Evolutionary conservation across 768 basidiomycete species (phyloP), one percentile per base, ranked within the genome.

Genomic region (Phylloporus sp.): DNA sequence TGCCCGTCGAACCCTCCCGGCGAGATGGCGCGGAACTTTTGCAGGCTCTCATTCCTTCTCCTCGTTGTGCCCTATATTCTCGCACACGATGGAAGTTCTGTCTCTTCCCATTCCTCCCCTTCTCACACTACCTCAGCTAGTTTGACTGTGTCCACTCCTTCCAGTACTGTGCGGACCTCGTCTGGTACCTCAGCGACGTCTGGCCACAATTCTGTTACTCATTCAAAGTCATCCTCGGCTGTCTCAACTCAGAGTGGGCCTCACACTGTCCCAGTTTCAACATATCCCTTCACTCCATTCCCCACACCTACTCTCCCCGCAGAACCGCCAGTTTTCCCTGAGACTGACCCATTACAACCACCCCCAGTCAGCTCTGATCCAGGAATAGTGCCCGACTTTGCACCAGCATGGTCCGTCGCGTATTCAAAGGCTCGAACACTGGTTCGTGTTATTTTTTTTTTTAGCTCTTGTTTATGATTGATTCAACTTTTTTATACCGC

Each of bases 301-400:
- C 83, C 86, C 2, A 73, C 79, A 13, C 84, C 86, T 15, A 77
- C 80, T 1, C 76, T 81, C 48, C 58, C 70, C 0, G 75, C 86
- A 7, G 67, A 80, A 45, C 73, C 79, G 0, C 76, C 76, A 8
- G 65, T 80, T 5, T 86, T 78, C 61, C 80, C 80, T 10, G 67
- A 71, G 10, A 75, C 76, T 4, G 77, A 83, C 53, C 86, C 85
- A 1, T 68, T 68, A 18, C 67, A 70, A 26, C 86, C 86, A 2
- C 86, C 86, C 0, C 67, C 79, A 0, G 80, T 80, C 46, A 65
- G 74, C 23, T 65, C 63, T 3, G 74, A 71, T 18, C 68, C 69
- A 24, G 46, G 22, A 1, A 28, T 76, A 16, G 64, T 79, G 1
- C 78, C 78, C 4, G 76, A 80, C 67, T 80, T 79, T 45, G 67